Conservation (phyloP, 345 rosid genomes). For the Rubroshorea leprosula region DNA sequence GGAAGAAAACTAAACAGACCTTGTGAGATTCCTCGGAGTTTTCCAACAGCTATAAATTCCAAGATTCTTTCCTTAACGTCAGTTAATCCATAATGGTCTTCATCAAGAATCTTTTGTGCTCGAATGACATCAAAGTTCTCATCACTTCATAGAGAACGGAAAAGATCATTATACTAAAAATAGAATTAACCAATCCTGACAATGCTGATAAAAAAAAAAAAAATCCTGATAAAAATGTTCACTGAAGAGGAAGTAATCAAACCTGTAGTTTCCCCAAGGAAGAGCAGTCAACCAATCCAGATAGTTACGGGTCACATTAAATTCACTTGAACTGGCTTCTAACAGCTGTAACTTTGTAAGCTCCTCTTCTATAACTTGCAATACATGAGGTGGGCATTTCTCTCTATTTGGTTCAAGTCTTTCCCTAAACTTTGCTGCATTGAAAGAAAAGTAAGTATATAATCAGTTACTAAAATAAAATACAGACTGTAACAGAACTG, state of each 20-base stretch:
- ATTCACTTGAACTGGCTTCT: constrained; percentile 99
- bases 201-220: neutral
- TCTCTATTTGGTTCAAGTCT: constrained; percentile 85
- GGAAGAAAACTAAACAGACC: constrained; percentile 38
- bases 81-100: constrained; percentile 94
- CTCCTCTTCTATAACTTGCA: constrained; percentile 98
- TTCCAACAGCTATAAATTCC: constrained; percentile 98
- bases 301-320: constrained; percentile 98
- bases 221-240: neutral
- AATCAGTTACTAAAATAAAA: neutral
- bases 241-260: constrained; percentile 5
- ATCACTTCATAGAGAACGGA: constrained; percentile 49
- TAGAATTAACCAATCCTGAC: neutral
- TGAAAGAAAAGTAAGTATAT: constrained; percentile 9
- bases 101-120: constrained; percentile 90
- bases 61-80: constrained; percentile 98
- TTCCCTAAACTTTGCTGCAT: constrained; percentile 91
- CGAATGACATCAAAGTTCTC: constrained; percentile 90
- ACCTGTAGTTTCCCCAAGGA: constrained; percentile 99
- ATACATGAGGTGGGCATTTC: constrained; percentile 75
- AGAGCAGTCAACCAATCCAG: constrained; percentile 95
- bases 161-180: neutral
- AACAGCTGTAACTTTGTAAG: constrained; percentile 92
- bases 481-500: neutral
- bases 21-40: constrained; percentile 94